These are phyloP conservation scores for Vitis hybrid DNA, from an alignment of 177 flowering plant genomes.

Conservation along the genomic window DNA sequence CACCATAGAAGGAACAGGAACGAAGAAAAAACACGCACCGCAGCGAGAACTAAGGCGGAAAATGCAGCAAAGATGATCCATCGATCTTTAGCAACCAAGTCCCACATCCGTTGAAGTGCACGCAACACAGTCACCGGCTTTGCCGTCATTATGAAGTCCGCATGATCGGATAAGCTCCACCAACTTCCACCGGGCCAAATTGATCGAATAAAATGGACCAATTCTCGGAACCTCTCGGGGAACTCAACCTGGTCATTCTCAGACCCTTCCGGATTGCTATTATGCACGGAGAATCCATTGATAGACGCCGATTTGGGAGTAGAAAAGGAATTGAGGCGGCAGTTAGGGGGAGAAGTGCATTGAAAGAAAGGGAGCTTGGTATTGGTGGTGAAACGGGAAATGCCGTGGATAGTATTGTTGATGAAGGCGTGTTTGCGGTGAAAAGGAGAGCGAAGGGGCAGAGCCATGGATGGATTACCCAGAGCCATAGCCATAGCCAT, in stretches of 20 bases:
- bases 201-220: conserved; percentile 35
- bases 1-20: not conserved
- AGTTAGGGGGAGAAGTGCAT: too few relatives aligned
- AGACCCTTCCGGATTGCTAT: conserved; percentile 8
- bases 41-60: conserved; percentile 59
- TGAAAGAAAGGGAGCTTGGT: conserved; percentile 8
- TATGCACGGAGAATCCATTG: conserved; percentile 39
- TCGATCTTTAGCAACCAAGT: conserved; percentile 59
- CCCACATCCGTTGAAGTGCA: conserved; percentile 84
- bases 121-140: conserved; percentile 65
- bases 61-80: conserved; percentile 76
- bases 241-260: conserved; percentile 16
- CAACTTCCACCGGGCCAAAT: conserved; percentile 80
- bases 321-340: conserved; percentile 7
- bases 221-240: conserved; percentile 32
- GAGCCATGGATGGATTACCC: conserved; percentile 12
- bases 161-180: conserved; percentile 64
- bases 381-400: conserved; percentile 10
- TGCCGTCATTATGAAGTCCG: conserved; percentile 29
- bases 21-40: conserved; percentile 41
- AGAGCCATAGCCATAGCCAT: too few relatives aligned
- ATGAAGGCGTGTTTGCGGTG: not conserved
- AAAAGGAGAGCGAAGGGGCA: conserved; percentile 2
- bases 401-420: not conserved
- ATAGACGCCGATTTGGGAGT: conserved; percentile 36